Conservation (phyloP, 768 basidiomycete genomes). For the Hemileccinum impolitum region DNA sequence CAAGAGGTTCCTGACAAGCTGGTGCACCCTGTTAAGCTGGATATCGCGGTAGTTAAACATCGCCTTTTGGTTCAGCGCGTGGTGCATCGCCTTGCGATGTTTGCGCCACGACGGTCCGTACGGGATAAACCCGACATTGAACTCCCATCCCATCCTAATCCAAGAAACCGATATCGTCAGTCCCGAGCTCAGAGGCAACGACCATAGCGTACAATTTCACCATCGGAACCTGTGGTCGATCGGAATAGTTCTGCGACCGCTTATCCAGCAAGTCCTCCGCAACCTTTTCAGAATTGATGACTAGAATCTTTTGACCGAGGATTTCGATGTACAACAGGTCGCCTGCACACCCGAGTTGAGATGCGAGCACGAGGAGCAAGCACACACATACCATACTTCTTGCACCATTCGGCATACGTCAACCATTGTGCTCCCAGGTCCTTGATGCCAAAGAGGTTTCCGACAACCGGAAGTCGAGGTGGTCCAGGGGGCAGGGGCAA, state of each 20-base stretch:
- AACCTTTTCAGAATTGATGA: conserved; percentile 24
- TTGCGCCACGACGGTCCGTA: conserved; percentile 38
- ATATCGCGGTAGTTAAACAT: conserved; percentile 29
- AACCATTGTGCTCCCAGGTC: conserved; percentile 37
- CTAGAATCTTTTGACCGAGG: conserved; percentile 19
- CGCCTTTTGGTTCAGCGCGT: conserved; percentile 32
- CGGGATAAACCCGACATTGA: conserved; percentile 33
- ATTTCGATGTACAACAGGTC: conserved; percentile 28
- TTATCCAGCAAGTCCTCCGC: conserved; percentile 29
- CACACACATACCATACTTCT: conserved; percentile 35
- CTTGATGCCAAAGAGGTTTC: conserved; percentile 42
- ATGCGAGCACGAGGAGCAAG: neutral
- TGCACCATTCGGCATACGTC: conserved; percentile 40
- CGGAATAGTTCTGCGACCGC: conserved; percentile 27
- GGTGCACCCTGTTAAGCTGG: conserved; percentile 31
- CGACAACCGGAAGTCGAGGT: conserved; percentile 39
- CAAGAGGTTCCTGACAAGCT: conserved; percentile 31
- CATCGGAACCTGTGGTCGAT: conserved; percentile 25
- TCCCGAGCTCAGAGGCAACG: neutral
- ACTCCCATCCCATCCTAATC: conserved; percentile 37
- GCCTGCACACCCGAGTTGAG: conserved; percentile 10
- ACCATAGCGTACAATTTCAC: conserved; percentile 14
- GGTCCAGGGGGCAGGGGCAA: conserved; percentile 42
- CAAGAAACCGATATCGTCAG: conserved; percentile 4
- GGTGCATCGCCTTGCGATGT: conserved; percentile 37